Evolutionary conservation across 2,329 filamentous ascomycete species (phyloP).

Genomic region (Penicillium fuscoglaucum): DNA sequence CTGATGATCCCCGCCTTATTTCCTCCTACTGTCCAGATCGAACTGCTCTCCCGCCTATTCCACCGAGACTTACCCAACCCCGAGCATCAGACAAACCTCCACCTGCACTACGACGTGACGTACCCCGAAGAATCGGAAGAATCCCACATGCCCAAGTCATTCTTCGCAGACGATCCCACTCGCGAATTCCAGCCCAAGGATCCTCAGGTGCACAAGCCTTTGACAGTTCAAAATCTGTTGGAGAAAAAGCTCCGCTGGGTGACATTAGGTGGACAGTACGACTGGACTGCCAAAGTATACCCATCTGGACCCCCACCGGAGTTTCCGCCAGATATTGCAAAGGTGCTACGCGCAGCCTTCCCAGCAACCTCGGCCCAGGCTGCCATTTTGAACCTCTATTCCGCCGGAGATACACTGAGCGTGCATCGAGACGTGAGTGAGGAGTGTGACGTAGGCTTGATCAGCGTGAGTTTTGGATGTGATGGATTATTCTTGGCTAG

Average conservation of each 20-base stretch:
- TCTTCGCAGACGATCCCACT: constrained; percentile 55
- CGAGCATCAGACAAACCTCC: constrained; percentile 82
- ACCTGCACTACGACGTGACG: constrained; percentile 72
- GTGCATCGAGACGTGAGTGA: constrained; percentile 94
- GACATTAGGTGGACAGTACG: constrained; percentile 91
- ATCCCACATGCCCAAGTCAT: constrained; percentile 37
- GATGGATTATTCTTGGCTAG: constrained; percentile 86
- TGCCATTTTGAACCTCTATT: constrained; percentile 92
- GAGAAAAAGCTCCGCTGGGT: constrained; percentile 86
- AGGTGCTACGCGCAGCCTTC: constrained; percentile 69
- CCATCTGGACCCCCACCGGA: constrained; percentile 65
- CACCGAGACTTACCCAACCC: constrained; percentile 74
- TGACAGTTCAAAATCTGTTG: constrained; percentile 69
- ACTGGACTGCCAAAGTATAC: constrained; percentile 88
- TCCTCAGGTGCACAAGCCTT: constrained; percentile 68
- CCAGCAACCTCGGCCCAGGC: constrained; percentile 78
- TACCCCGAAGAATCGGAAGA: constrained; percentile 50
- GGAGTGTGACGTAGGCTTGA: constrained; percentile 71
- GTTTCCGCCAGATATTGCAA: constrained; percentile 73
- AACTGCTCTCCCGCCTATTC: constrained; percentile 70
- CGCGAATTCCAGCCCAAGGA: constrained; percentile 61
- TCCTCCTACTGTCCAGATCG: constrained; percentile 65
- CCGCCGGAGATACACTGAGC: constrained; percentile 84
- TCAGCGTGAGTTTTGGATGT: constrained; percentile 86
- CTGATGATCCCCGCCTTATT: constrained; percentile 74